Evolutionary conservation across 2,329 filamentous ascomycete genomes (phyloP).

Genomic region (Fusarium sp.): DNA sequence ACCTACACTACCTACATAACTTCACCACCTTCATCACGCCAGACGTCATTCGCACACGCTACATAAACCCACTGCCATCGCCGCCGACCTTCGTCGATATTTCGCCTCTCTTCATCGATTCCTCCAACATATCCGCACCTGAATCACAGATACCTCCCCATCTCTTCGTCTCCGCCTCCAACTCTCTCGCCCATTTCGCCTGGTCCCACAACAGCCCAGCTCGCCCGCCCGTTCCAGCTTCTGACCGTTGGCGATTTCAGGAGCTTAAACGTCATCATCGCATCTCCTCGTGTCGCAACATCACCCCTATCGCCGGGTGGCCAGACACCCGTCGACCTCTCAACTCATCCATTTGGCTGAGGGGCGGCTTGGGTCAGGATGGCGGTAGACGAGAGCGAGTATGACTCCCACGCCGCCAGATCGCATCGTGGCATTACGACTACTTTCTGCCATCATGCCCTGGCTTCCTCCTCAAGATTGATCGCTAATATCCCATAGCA

Average conservation of each 20-base stretch:
- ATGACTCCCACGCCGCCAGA: conserved; percentile 39
- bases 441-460: conserved; percentile 27
- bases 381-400: conserved; percentile 65
- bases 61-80: conserved; percentile 29
- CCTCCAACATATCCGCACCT: background rate
- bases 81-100: conserved; percentile 8
- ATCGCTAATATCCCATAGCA: conserved; percentile 53
- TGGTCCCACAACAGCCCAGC: background rate
- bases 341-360: conserved; percentile 28
- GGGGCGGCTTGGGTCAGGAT: conserved; percentile 48
- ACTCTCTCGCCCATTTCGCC: background rate
- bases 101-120: background rate
- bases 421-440: background rate
- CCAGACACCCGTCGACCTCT: conserved; percentile 15
- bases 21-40: conserved; percentile 34
- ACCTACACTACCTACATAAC: conserved; percentile 6
- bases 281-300: conserved; percentile 14
- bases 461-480: background rate
- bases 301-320: conserved; percentile 16
- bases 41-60: conserved; percentile 42
- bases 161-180: background rate
- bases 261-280: conserved; percentile 13
- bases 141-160: background rate
- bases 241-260: conserved; percentile 8
- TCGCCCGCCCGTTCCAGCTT: conserved; percentile 13